A percentile compares a stretch with the other conserved stretches of the same genome.
These are phyloP conservation scores for Ophioceras dolichostomum DNA, from an alignment of 2,329 filamentous ascomycete genomes.

Conservation along the genomic window DNA sequence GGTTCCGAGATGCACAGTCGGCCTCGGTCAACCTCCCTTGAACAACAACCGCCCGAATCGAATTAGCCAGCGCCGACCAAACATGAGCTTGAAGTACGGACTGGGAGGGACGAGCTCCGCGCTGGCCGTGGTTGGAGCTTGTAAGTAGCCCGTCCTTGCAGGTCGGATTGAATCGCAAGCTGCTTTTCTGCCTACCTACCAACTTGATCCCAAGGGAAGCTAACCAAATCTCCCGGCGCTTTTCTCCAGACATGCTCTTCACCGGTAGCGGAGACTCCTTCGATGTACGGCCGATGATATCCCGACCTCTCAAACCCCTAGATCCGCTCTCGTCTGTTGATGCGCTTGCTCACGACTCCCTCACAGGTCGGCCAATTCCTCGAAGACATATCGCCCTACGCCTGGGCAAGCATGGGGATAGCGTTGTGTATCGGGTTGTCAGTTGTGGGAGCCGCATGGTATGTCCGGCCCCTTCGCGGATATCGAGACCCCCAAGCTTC, in stretches of 20 bases:
- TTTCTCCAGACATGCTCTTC: slow-evolving; percentile 82
- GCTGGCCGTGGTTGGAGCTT: slow-evolving; percentile 62
- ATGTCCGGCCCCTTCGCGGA: slow-evolving; percentile 17
- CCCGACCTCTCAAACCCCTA: no score
- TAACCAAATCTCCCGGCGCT: no score
- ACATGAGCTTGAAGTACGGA: slow-evolving; percentile 66
- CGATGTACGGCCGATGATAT: slow-evolving; percentile 51
- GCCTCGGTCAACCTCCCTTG: no score
- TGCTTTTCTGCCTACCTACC: no score
- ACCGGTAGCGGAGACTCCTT: slow-evolving; percentile 92
- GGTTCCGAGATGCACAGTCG: no score
- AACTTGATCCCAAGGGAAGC: no score
- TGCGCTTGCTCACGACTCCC: no score
- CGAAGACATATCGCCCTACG: slow-evolving; percentile 85
- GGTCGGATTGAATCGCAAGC: no score
- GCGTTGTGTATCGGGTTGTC: slow-evolving; percentile 91
- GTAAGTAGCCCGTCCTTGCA: slow-evolving; percentile 44
- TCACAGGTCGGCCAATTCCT: slow-evolving; percentile 76
- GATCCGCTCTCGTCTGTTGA: no score
- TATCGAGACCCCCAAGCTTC: neutral
- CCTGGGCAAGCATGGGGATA: slow-evolving; percentile 86
- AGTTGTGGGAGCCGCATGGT: slow-evolving; percentile 96
- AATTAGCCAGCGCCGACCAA: slow-evolving; percentile 1
- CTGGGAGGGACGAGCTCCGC: slow-evolving; percentile 55
- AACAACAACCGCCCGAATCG: neutral